Conservation (phyloP, 305 asterid species). For the Fraxinus baroniana region DNA sequence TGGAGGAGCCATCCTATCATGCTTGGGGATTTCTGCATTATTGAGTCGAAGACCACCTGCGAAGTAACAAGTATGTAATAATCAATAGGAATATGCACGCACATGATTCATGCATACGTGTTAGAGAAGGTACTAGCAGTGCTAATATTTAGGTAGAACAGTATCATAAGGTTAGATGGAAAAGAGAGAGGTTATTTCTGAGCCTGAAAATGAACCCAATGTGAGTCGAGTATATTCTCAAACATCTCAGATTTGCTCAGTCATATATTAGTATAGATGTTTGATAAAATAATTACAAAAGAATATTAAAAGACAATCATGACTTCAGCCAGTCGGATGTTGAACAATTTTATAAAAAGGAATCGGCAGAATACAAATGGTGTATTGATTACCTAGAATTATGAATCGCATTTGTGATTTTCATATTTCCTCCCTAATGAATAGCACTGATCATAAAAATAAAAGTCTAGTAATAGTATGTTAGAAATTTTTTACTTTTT, state of each 20-base stretch:
- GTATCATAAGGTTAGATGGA: background rate
- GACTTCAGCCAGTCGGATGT: background rate
- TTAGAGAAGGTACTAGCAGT: background rate
- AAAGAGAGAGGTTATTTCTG: background rate
- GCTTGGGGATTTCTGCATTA: slow-evolving; percentile 28
- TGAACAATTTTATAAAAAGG: background rate
- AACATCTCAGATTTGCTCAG: background rate
- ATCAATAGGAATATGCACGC: background rate
- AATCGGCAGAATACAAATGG: background rate
- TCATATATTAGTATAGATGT: background rate
- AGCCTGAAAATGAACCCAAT: background rate
- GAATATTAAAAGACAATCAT: background rate
- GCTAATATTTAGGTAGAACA: background rate
- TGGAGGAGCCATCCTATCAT: slow-evolving; percentile 15
- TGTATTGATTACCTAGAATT: background rate
- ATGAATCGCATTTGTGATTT: background rate
- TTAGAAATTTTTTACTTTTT: background rate
- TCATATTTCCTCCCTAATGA: background rate
- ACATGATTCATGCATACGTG: background rate
- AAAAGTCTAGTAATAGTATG: background rate
- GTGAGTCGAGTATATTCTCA: background rate
- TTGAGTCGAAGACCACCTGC: slow-evolving; percentile 41
- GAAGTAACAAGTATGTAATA: slow-evolving; percentile 6
- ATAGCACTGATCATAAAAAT: background rate
- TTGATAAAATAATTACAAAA: background rate